These are phyloP conservation scores for Corinectria fuckeliana DNA, from an alignment of 2,329 filamentous ascomycete genomes.

Conservation along the genomic window DNA sequence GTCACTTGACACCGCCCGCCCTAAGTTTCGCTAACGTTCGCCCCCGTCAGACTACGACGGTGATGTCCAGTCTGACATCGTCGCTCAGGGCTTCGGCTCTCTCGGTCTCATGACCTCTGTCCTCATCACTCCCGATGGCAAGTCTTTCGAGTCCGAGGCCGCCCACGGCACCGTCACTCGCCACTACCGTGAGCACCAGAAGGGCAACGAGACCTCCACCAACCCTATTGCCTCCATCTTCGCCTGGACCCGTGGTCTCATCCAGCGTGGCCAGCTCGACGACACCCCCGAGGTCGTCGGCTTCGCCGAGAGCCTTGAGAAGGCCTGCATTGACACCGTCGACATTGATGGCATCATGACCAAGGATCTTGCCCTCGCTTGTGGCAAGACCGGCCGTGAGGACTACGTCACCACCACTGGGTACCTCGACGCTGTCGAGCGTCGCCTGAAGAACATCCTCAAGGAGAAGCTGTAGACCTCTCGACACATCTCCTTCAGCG, in stretches of 20 bases:
- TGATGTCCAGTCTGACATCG: constrained; percentile 97
- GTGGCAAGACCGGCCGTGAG: constrained; percentile 82
- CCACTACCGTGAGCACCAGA: constrained; percentile 98
- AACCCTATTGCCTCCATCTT: constrained; percentile 99
- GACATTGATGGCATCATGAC: constrained; percentile 97
- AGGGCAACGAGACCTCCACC: constrained; percentile 94
- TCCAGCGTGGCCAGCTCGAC: constrained; percentile 93
- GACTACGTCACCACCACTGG: constrained; percentile 91
- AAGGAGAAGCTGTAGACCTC: constrained; percentile 73
- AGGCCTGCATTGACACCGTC: constrained; percentile 93
- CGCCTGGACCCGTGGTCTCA: constrained; percentile 94
- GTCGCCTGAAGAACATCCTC: constrained; percentile 79
- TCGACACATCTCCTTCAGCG: constrained; percentile 11
- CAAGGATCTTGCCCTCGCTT: constrained; percentile 96
- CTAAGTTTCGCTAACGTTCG: constrained; percentile 19
- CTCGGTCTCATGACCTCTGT: constrained; percentile 98
- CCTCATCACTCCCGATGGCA: constrained; percentile 93
- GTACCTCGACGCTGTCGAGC: constrained; percentile 93
- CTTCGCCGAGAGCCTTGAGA: constrained; percentile 90
- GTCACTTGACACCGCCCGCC: not conserved
- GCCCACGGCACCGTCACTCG: constrained; percentile 98
- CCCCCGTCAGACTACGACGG: constrained; percentile 90
- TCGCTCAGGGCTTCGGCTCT: constrained; percentile 97
- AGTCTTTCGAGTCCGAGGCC: constrained; percentile 96
- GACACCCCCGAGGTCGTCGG: constrained; percentile 88